Evolutionary conservation across 495 filamentous ascomycete genomes (phyloP).

Genomic region (Bombardia bombarda): DNA sequence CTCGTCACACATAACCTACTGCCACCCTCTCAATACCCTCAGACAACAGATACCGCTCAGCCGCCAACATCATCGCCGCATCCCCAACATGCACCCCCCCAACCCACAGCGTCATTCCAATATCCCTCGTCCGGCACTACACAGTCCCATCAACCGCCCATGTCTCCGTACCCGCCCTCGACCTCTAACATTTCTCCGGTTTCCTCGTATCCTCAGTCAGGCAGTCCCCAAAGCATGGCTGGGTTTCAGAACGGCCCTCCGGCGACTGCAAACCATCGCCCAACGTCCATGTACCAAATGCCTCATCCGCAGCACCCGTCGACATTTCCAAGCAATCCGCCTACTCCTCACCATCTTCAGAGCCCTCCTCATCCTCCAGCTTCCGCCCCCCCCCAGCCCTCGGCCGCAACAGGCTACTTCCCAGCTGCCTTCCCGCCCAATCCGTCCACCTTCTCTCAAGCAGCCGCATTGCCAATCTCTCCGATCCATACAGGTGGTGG

Average conservation of each 20-base stretch:
- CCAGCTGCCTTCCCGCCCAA: conserved; percentile 12
- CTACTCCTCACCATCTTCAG: not conserved
- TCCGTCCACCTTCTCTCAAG: not conserved
- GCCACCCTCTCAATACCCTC: too few relatives aligned
- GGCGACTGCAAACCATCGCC: not conserved
- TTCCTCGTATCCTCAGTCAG: not conserved
- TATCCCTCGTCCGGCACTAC: not conserved
- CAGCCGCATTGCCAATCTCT: not conserved
- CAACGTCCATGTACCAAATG: not conserved
- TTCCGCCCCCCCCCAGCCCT: not conserved
- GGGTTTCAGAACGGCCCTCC: not conserved
- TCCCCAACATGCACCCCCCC: too few relatives aligned
- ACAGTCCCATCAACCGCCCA: not conserved
- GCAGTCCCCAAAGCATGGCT: not conserved
- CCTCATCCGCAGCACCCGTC: not conserved
- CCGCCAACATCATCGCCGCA: too few relatives aligned
- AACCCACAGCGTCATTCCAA: too few relatives aligned
- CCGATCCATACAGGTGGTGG: too few relatives aligned
- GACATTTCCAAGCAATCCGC: not conserved
- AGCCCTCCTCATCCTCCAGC: not conserved
- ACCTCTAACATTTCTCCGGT: not conserved
- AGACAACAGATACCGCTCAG: too few relatives aligned
- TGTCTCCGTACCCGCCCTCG: not conserved
- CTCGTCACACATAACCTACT: too few relatives aligned
- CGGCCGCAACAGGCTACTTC: not conserved